phyloP scores from a whole-genome alignment of 23 red algal species.

The Chondrus crispus region DNA sequence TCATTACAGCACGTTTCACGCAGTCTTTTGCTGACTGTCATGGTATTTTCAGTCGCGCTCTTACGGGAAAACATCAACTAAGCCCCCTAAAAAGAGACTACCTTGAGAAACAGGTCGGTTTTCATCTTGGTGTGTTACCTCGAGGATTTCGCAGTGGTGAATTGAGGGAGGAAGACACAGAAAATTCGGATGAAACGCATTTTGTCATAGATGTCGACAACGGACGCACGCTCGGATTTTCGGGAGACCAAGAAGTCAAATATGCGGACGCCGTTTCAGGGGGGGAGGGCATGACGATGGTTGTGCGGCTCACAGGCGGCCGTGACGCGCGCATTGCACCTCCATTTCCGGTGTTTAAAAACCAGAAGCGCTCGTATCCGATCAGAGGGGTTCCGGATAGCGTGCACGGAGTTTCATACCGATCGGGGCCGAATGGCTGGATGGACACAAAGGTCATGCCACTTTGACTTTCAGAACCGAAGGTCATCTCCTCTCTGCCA shows the following conservation, averaged over 20 bases:
- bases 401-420: constrained; percentile 2
- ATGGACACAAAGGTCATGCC: background rate
- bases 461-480: background rate
- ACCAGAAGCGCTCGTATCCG: background rate
- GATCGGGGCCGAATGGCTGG: constrained; percentile 4
- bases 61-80: background rate
- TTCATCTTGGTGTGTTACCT: background rate
- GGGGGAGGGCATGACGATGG: constrained; percentile 30
- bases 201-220: constrained; percentile 33
- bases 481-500: background rate
- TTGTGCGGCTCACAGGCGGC: constrained; percentile 2
- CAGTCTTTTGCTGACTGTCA: constrained; percentile 1
- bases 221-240: constrained; percentile 3
- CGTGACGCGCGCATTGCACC: background rate
- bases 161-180: background rate
- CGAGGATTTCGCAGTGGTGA: background rate
- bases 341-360: constrained; percentile 10
- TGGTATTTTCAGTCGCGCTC: constrained; percentile 17
- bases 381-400: background rate
- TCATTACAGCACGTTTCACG: background rate
- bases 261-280: constrained; percentile 30
- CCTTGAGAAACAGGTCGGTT: constrained; percentile 12
- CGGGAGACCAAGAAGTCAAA: background rate
- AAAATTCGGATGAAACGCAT: constrained; percentile 30
- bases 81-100: background rate